A percentile compares a stretch with the other conserved stretches of the same genome.
phyloP scores from a whole-genome alignment of 2,329 filamentous ascomycete genomes.

The Aspergillus brunneoviolaceus region DNA sequence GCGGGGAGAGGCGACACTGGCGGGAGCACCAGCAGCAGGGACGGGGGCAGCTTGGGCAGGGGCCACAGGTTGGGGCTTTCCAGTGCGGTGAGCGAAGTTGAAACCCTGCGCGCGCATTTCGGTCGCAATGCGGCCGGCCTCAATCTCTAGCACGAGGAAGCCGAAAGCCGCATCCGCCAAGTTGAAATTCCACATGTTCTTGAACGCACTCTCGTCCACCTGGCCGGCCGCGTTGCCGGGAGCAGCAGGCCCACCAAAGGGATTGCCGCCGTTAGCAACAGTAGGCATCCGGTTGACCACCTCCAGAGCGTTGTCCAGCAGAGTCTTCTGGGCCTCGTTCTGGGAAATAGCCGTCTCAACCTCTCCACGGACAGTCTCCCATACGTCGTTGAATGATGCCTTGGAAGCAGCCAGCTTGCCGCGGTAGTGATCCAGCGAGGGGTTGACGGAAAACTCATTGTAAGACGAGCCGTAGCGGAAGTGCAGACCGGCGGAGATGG shows the following conservation, averaged over 20 bases:
- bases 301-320: slow-evolving; percentile 85
- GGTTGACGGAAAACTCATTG: slow-evolving; percentile 99
- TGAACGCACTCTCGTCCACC: slow-evolving; percentile 98
- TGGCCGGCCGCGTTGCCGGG: slow-evolving; percentile 73
- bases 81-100: slow-evolving; percentile 94
- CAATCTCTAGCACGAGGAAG: slow-evolving; percentile 90
- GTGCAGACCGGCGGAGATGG: slow-evolving; percentile 92
- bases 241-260: slow-evolving; percentile 82
- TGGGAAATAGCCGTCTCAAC: slow-evolving; percentile 91
- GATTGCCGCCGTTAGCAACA: slow-evolving; percentile 91
- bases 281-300: slow-evolving; percentile 98
- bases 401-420: slow-evolving; percentile 97
- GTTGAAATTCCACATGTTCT: slow-evolving; percentile 99
- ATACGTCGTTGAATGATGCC: slow-evolving; percentile 98
- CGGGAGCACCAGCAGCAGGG: slow-evolving; percentile 27
- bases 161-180: slow-evolving; percentile 96
- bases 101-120: slow-evolving; percentile 99
- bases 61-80: slow-evolving; percentile 62
- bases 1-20: slow-evolving; percentile 37
- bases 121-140: slow-evolving; percentile 92
- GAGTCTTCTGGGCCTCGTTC: slow-evolving; percentile 89
- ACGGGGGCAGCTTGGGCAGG: slow-evolving; percentile 22
- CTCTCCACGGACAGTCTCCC: slow-evolving; percentile 96
- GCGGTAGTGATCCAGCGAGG: slow-evolving; percentile 94
- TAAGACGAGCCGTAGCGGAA: slow-evolving; percentile 99